Conservation (phyloP, 768 basidiomycete genomes). For the Leccinum rimulosum region DNA sequence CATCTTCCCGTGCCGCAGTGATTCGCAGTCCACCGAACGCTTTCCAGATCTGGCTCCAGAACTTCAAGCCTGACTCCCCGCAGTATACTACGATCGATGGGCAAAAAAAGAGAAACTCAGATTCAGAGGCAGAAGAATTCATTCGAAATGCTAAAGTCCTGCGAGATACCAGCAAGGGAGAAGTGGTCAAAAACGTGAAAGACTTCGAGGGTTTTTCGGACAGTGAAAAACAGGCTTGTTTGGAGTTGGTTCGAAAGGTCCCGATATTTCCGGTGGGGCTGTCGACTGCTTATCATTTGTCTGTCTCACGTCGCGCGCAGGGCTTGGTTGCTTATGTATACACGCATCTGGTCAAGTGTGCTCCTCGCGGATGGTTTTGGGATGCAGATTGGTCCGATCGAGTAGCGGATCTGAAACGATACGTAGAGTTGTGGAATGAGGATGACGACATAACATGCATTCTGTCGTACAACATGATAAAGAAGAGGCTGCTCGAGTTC, state of each 20-base stretch:
- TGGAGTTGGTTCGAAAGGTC: conserved; percentile 10
- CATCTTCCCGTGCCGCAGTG: neutral
- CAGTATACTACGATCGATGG: conserved; percentile 24
- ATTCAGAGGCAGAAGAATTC: neutral
- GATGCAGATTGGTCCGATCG: conserved; percentile 9
- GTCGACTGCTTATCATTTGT: neutral
- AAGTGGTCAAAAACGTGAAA: conserved; percentile 18
- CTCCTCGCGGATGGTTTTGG: conserved; percentile 9
- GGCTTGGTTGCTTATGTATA: conserved; percentile 29
- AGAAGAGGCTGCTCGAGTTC: conserved; percentile 9
- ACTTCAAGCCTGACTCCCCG: neutral
- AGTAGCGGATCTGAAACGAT: conserved; percentile 1
- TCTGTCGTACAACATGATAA: conserved; percentile 11
- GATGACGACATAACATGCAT: conserved; percentile 11
- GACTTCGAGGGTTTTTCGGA: conserved; percentile 13
- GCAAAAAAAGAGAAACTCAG: neutral
- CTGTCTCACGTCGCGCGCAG: conserved; percentile 13
- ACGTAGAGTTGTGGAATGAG: conserved; percentile 8
- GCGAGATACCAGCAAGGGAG: conserved; percentile 11
- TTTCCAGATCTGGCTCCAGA: conserved; percentile 15
- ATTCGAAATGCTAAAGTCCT: conserved; percentile 10
- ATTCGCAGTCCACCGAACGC: conserved; percentile 1
- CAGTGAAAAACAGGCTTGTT: conserved; percentile 10
- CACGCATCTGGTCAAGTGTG: conserved; percentile 25
- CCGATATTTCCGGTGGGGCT: conserved; percentile 27